Conservation (phyloP, 2,329 filamentous ascomycete species). For the Pyrenophora tritici-repentis region DNA sequence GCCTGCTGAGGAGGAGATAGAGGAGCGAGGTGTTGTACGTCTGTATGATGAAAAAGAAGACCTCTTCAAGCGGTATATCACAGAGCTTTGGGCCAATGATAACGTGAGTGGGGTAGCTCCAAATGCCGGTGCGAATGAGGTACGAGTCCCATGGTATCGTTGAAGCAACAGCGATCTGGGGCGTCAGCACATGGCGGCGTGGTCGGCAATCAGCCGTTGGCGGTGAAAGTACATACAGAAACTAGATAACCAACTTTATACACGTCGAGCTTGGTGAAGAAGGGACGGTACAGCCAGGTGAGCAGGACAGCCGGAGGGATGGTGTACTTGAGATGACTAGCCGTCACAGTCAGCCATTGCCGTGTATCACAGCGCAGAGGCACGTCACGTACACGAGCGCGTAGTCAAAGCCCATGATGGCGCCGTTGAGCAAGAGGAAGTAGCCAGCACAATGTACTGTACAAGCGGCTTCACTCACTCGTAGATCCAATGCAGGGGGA, state of each 20-base stretch:
- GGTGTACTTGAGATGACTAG: conserved; percentile 69
- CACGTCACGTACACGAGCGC: conserved; percentile 61
- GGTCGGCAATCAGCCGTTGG: background rate
- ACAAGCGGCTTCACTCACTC: conserved; percentile 21
- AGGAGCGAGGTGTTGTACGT: conserved; percentile 73
- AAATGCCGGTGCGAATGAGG: conserved; percentile 69
- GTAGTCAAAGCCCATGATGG: conserved; percentile 64
- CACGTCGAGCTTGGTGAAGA: conserved; percentile 65
- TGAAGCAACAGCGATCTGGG: conserved; percentile 65
- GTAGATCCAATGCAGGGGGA: conserved; percentile 22
- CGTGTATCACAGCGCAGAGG: conserved; percentile 4
- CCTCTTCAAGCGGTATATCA: conserved; percentile 71
- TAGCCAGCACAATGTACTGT: conserved; percentile 18
- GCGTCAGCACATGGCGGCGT: conserved; percentile 28
- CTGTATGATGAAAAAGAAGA: conserved; percentile 79
- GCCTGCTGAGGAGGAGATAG: conserved; percentile 70
- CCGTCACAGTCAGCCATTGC: conserved; percentile 18
- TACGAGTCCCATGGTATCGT: conserved; percentile 80
- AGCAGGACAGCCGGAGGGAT: conserved; percentile 66
- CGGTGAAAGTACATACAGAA: conserved; percentile 43
- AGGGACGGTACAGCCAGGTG: conserved; percentile 63
- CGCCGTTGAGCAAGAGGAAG: conserved; percentile 8
- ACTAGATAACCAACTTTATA: conserved; percentile 67
- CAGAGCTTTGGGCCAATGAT: conserved; percentile 67
- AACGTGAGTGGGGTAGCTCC: conserved; percentile 71